Evolutionary conservation across 1,284 basidiomycete species (phyloP).

Genomic region (Trametes pubescens): DNA sequence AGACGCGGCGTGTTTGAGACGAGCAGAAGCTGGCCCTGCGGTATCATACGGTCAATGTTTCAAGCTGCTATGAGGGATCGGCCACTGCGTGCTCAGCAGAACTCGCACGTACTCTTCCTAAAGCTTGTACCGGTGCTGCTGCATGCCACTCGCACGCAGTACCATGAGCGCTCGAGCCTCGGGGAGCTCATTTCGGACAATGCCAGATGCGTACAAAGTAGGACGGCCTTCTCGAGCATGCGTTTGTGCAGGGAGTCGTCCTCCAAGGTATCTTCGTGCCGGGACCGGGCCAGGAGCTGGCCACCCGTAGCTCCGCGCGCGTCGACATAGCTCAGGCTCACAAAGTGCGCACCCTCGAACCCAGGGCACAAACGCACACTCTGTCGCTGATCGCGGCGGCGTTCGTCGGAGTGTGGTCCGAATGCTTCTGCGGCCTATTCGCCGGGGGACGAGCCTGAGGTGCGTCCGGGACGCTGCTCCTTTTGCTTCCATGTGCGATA

Average conservation of each 20-base stretch:
- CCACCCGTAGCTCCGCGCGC: background rate
- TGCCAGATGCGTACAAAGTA: background rate
- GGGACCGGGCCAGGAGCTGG: slow-evolving; percentile 5
- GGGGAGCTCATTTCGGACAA: background rate
- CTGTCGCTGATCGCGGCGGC: slow-evolving; percentile 21
- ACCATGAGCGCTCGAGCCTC: background rate
- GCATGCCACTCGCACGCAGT: too few species aligned
- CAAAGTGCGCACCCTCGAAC: slow-evolving; percentile 22
- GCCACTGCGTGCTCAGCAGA: background rate
- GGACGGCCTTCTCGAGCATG: background rate
- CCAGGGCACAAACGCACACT: background rate
- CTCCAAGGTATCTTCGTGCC: background rate
- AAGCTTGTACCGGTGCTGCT: slow-evolving; percentile 13
- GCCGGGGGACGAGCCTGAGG: slow-evolving; percentile 7
- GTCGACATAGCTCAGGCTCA: slow-evolving; percentile 7
- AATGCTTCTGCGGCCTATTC: slow-evolving; percentile 2
- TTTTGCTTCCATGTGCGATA: background rate
- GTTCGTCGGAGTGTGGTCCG: slow-evolving; percentile 16
- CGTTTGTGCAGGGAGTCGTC: slow-evolving; percentile 1
- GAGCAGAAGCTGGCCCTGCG: background rate
- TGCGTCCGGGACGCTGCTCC: slow-evolving; percentile 11
- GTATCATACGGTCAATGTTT: background rate
- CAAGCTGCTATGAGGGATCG: background rate
- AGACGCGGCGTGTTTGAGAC: background rate
- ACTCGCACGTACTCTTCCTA: slow-evolving; percentile 1